Percentiles rank a stretch among this genome's conserved stretches.
phyloP scores from a whole-genome alignment of 441 rosid genomes.

The Gossypium davidsonii region DNA sequence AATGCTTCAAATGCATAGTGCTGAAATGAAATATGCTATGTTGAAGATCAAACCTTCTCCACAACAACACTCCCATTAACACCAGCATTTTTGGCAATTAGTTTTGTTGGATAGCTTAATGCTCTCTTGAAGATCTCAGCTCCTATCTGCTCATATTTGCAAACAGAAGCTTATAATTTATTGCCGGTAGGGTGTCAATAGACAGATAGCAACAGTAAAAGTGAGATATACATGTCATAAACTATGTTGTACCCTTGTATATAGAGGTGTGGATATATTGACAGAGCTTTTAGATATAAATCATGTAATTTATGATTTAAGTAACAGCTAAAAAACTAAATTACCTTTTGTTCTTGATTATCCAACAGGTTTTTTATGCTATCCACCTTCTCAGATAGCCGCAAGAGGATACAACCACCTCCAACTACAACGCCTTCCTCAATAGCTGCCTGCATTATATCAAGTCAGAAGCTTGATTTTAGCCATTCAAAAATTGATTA shows the following conservation, averaged over 20 bases:
- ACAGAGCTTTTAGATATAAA: background rate
- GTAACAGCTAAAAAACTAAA: background rate
- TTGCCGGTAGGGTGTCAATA: background rate
- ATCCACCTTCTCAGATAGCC: conserved; percentile 63
- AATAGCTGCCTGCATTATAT: conserved; percentile 58
- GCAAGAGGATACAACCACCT: conserved; percentile 78
- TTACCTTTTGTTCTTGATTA: conserved; percentile 74
- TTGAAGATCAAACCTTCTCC: conserved; percentile 41
- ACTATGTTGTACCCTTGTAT: background rate
- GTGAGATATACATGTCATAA: background rate
- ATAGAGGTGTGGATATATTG: background rate
- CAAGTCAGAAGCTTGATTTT: conserved; percentile 17
- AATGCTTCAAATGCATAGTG: background rate
- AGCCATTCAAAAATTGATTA: background rate
- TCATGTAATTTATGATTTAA: background rate
- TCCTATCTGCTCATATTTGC: conserved; percentile 47
- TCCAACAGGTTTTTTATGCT: conserved; percentile 54
- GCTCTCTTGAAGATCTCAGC: conserved; percentile 82
- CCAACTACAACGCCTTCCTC: conserved; percentile 92
- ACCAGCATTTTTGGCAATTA: conserved; percentile 79
- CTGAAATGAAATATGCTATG: background rate
- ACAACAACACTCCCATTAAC: conserved; percentile 64
- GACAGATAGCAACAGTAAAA: background rate
- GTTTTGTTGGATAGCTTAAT: conserved; percentile 59
- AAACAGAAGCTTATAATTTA: background rate